Base-by-base conservation (phyloP, 768 basidiomycete genomes). In the Suillus lakei region DNA sequence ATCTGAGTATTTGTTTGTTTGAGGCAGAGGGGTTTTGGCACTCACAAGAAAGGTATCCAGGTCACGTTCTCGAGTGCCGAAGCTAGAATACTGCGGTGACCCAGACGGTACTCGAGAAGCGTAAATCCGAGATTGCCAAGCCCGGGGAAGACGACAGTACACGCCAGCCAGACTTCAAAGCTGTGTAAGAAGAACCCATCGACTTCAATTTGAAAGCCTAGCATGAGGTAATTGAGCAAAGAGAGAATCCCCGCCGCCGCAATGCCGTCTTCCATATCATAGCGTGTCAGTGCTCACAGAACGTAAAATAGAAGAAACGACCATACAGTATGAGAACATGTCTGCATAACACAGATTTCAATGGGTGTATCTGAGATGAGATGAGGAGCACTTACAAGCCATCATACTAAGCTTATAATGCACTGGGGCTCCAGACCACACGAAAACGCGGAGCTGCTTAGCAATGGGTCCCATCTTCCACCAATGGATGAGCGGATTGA, bases 341-440 rank as follows among this genome's bases (percentile, higher is more conserved):
- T 83, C 78, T 75, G 67, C n/a, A 38, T 9, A n/a, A n/a, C n/a
- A n/a, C n/a, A 38, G 15, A 30, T 34, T n/a, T 58, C 18, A 28
- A 34, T 30, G 12, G 26, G 23, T 18, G 61, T 46, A 13, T 51
- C 23, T 64, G 10, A 51, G 28, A 21, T 2, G 10, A 3, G 16
- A 23, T 39, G 18, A 36, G 23, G 2, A 41, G 23, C 32, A 26
- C 86, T 86, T 85, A 79, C 89, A 91, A 1, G 89, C 84, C 83
- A 89, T 81, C 91, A 91, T 91, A 68, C 82, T 86, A 70, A 91
- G 79, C 78, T 92, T 91, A 82, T 92, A 91, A 71, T 92, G 91
- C 3, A 91, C 81, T 5, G 91, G 91, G 0, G 89, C 89, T 39
- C 69, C 72, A 0, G 87, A 89, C 90, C 90, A 91, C 28, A 91